A percentile compares a stretch with the other conserved stretches of the same genome.
Conservation (phyloP, 306 rosid species). For the Vicia villosa region DNA sequence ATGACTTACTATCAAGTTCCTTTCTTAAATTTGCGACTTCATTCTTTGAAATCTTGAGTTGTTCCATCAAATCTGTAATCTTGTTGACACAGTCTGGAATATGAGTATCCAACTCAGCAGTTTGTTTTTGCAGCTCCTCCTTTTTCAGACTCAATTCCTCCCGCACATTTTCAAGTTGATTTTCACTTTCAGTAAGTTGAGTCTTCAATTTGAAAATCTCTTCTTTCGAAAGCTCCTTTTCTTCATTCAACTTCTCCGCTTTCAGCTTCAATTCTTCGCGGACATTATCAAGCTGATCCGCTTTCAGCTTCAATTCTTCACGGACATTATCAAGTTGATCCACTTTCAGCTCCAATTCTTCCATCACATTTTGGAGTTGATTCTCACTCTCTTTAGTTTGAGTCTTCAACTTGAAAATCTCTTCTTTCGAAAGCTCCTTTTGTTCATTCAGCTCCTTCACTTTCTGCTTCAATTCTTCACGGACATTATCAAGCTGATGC, state of each 20-base stretch:
- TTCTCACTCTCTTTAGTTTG: too few species aligned
- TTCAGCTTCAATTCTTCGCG: constrained; percentile 24
- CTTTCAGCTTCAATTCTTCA: constrained; percentile 23
- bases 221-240: background rate
- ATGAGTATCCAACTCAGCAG: constrained; percentile 48
- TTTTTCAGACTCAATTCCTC: constrained; percentile 46
- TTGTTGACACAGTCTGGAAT: constrained; percentile 46
- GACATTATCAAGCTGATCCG: constrained; percentile 40
- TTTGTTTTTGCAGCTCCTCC: constrained; percentile 50
- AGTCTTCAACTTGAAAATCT: too few species aligned
- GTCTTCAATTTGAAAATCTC: background rate
- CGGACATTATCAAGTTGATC: too few species aligned
- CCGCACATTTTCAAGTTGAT: constrained; percentile 35
- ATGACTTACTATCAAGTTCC: constrained; percentile 31
- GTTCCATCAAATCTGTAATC: constrained; percentile 50
- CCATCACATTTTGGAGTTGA: too few species aligned
- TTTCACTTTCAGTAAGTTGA: constrained; percentile 44
- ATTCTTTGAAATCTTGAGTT: constrained; percentile 50
- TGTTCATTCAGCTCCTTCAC: constrained; percentile 37
- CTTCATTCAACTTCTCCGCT: background rate
- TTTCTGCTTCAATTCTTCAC: constrained; percentile 20
- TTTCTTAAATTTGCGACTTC: constrained; percentile 54
- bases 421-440: too few species aligned
- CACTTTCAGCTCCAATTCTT: too few species aligned
- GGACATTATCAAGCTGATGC: too few species aligned